Conservation (phyloP, 148 eudicot species). For the Vaccinium vitisidaea region DNA sequence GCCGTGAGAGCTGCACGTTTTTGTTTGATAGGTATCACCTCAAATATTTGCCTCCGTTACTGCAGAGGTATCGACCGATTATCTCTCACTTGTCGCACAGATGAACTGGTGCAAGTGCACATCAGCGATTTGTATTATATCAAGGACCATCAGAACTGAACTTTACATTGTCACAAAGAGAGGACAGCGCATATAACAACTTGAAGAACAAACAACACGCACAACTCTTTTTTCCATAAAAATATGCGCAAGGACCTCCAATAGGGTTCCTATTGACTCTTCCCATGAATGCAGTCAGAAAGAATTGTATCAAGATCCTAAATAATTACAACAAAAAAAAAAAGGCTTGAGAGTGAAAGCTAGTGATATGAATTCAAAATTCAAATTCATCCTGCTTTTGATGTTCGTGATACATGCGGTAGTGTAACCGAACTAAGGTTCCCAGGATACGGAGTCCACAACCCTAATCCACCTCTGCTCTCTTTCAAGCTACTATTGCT, state of each 20-base stretch:
- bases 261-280: background rate
- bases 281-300: too few species aligned
- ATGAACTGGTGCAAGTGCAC: background rate
- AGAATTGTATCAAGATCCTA: background rate
- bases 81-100: background rate
- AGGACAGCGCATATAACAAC: background rate
- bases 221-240: background rate
- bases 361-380: background rate
- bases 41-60: too few species aligned
- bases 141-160: background rate
- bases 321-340: background rate
- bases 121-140: background rate
- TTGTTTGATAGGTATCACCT: background rate
- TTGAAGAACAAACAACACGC: background rate
- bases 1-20: background rate
- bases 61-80: background rate
- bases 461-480: constrained; percentile 87
- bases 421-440: constrained; percentile 65
- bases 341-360: background rate
- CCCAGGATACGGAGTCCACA: constrained; percentile 94
- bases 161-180: background rate
- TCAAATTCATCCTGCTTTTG: constrained; percentile 66
- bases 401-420: constrained; percentile 80
- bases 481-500: constrained; percentile 56
- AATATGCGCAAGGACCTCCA: background rate